Conservation (phyloP, 495 filamentous ascomycete genomes). For the Glutinoglossum americanum region DNA sequence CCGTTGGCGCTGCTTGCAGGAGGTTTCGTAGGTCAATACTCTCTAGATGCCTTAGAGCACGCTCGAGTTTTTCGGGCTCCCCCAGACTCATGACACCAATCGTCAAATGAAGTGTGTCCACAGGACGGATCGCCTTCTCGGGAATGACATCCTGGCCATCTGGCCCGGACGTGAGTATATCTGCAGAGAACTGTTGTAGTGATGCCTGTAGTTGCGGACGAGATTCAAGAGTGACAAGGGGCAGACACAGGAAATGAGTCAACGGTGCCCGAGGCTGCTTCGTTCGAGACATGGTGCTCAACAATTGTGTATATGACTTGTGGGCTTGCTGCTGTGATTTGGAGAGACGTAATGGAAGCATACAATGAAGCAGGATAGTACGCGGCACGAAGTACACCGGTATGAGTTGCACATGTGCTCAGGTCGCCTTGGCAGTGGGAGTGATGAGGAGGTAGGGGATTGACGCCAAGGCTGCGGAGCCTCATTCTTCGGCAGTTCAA, state of each 20-base stretch:
- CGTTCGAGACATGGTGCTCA: background rate
- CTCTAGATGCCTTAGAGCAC: slow-evolving; percentile 33
- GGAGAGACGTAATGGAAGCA: background rate
- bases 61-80: slow-evolving; percentile 29
- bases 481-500: too few species aligned
- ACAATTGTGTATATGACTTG: background rate
- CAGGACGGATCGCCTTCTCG: slow-evolving; percentile 44
- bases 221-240: slow-evolving; percentile 42
- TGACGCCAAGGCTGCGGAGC: too few species aligned
- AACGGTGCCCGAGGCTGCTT: slow-evolving; percentile 19
- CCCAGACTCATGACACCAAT: slow-evolving; percentile 69
- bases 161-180: slow-evolving; percentile 20
- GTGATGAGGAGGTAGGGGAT: too few species aligned
- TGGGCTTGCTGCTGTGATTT: background rate
- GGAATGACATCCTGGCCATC: slow-evolving; percentile 18
- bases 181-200: slow-evolving; percentile 35
- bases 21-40: slow-evolving; percentile 30
- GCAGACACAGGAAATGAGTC: slow-evolving; percentile 83
- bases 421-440: too few species aligned
- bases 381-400: background rate
- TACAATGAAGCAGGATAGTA: background rate
- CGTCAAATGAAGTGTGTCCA: slow-evolving; percentile 69
- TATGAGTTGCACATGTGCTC: too few species aligned
- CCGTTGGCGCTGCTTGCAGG: slow-evolving; percentile 15
- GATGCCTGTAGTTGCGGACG: slow-evolving; percentile 38